Conservation (phyloP, 768 basidiomycete genomes). For the Suillus luteus region DNA sequence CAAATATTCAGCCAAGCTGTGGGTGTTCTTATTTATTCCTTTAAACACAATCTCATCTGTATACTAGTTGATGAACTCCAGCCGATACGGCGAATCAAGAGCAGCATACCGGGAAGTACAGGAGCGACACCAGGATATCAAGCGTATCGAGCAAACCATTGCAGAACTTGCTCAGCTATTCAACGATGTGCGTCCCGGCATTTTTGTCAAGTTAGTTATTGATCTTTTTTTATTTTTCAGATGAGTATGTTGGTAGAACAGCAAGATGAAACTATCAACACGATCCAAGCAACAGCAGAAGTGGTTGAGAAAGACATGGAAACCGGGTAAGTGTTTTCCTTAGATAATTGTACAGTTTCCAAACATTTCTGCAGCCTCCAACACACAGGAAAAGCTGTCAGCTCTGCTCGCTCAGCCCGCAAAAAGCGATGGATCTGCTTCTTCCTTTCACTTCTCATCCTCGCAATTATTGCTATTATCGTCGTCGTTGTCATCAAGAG, state of each 20-base stretch:
- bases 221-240: slow-evolving; percentile 37
- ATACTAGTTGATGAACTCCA: slow-evolving; percentile 79
- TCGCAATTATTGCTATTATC: slow-evolving; percentile 67
- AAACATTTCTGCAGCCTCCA: slow-evolving; percentile 51
- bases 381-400: slow-evolving; percentile 86
- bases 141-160: slow-evolving; percentile 91
- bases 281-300: slow-evolving; percentile 77
- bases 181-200: slow-evolving; percentile 70
- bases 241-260: slow-evolving; percentile 96
- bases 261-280: slow-evolving; percentile 86
- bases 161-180: slow-evolving; percentile 94
- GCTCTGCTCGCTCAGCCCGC: slow-evolving; percentile 83
- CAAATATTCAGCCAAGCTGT: slow-evolving; percentile 94
- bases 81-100: slow-evolving; percentile 86
- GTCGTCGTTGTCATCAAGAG: slow-evolving; percentile 57
- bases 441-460: slow-evolving; percentile 64
- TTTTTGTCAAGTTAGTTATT: neutral
- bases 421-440: slow-evolving; percentile 99
- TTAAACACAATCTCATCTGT: slow-evolving; percentile 5
- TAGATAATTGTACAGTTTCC: slow-evolving; percentile 8
- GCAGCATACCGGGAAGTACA: slow-evolving; percentile 97
- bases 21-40: slow-evolving; percentile 19
- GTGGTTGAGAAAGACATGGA: slow-evolving; percentile 83
- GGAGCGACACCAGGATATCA: slow-evolving; percentile 93
- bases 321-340: slow-evolving; percentile 58